A percentile compares a stretch with the other conserved stretches of the same genome.
Evolutionary conservation across 257 asterid genomes (phyloP).

Genomic region (Osmanthus fragrans): DNA sequence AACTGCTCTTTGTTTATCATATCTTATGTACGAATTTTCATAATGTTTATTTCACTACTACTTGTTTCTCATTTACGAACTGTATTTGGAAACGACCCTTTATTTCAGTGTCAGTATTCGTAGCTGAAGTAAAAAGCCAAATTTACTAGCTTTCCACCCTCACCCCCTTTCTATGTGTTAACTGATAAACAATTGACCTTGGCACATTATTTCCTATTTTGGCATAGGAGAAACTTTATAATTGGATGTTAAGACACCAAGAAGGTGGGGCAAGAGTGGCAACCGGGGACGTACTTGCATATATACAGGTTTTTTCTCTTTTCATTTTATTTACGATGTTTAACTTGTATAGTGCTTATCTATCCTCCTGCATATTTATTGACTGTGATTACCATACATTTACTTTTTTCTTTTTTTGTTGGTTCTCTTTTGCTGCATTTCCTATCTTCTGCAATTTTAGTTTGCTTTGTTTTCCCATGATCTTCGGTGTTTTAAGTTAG

Average conservation of each 20-base stretch:
- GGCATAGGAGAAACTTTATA: conserved; percentile 57
- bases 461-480: neutral
- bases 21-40: neutral
- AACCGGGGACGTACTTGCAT: conserved; percentile 54
- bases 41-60: neutral
- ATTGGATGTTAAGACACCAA: conserved; percentile 60
- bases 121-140: neutral
- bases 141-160: neutral
- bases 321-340: neutral
- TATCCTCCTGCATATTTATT: neutral
- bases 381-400: neutral
- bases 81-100: neutral
- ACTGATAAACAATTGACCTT: neutral
- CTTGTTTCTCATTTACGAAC: neutral
- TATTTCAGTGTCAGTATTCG: neutral
- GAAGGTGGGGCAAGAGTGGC: conserved; percentile 57
- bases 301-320: conserved; percentile 48
- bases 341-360: neutral
- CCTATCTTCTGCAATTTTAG: neutral
- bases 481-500: neutral
- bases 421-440: neutral
- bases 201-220: neutral
- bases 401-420: neutral
- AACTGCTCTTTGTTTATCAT: neutral
- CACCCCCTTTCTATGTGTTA: neutral